Evolutionary conservation across 805 yeast genomes (phyloP), one percentile per base, ranked within the genome.

Genomic region (Starmerella davenportii): DNA sequence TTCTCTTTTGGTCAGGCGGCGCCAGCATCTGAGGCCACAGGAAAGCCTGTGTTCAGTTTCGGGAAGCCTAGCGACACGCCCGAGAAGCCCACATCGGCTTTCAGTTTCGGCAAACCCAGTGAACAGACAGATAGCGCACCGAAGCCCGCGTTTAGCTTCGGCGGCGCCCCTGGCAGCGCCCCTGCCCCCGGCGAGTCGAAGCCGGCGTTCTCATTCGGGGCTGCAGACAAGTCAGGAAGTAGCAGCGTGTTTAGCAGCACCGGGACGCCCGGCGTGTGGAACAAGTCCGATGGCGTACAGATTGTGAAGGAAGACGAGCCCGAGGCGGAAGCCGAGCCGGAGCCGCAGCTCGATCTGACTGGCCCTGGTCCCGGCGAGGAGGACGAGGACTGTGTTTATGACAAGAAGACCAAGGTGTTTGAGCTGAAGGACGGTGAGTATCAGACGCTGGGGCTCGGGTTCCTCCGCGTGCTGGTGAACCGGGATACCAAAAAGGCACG

Each of bases 311-410:
- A 14, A 16, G 29, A 25, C 13, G 14, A 25, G 34, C 34, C 34
- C n/a, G 24, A 15, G 28, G 38, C 16, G 20, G 27, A 40, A 58
- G 68, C 5, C 57, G 64, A 39, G 30, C 20, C 43, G 58, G 34
- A 57, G 58, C 40, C 46, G 17, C 63, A 70, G 42, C 59, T 62
- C 17, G 68, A 71, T 35, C 65, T 74, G 39, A 64, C 74, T 11
- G 68, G 63, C 15, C 63, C 68, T 48, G 69, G 68, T 11, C 79
- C 87, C 7, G 95, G 95, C 16, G 95, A 87, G 59, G 95, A 84
- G 58, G 68, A 71, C 38, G 95, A 87, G 59, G 71, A 65, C 1
- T 54, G 66, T 1, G 51, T 70, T 20, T 79, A 68, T 48, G 69
- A 75, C 33, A 75, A 79, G 50, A 69, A 79, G 51, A 69, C 87